A percentile compares a stretch with the other conserved stretches of the same genome.
phyloP scores from a whole-genome alignment of 306 rosid genomes.

The Prunus salicina region DNA sequence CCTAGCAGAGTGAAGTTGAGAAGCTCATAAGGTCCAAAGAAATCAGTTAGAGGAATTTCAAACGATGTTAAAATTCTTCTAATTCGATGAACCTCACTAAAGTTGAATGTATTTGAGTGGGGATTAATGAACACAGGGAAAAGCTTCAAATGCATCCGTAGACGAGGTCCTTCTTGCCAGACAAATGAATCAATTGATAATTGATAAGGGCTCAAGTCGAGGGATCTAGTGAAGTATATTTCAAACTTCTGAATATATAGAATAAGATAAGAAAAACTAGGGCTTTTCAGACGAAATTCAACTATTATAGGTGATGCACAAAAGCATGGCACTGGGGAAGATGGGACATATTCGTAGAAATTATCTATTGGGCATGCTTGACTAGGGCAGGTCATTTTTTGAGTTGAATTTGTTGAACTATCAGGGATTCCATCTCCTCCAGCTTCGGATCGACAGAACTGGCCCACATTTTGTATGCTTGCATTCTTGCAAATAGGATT shows the following conservation, averaged over 20 bases:
- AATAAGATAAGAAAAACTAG: slow-evolving; percentile 74
- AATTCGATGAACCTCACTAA: slow-evolving; percentile 53
- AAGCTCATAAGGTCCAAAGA: slow-evolving; percentile 91
- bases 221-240: slow-evolving; percentile 38
- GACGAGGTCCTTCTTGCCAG: slow-evolving; percentile 86
- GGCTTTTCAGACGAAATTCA: slow-evolving; percentile 87
- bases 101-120: slow-evolving; percentile 30
- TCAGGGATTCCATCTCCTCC: slow-evolving; percentile 17
- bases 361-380: slow-evolving; percentile 61
- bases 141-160: slow-evolving; percentile 66
- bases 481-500: slow-evolving; percentile 73
- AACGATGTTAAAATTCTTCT: slow-evolving; percentile 38
- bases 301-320: slow-evolving; percentile 78
- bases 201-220: slow-evolving; percentile 49
- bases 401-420: slow-evolving; percentile 23
- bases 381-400: slow-evolving; percentile 23
- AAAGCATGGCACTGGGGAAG: slow-evolving; percentile 50
- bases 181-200: slow-evolving; percentile 43
- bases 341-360: slow-evolving; percentile 55
- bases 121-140: slow-evolving; percentile 41
- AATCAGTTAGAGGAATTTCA: slow-evolving; percentile 41
- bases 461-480: slow-evolving; percentile 34
- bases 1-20: slow-evolving; percentile 59
- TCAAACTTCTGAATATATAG: slow-evolving; percentile 40
- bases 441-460: slow-evolving; percentile 49